Conservation (phyloP, 345 rosid species). For the Isatis tinctoria region DNA sequence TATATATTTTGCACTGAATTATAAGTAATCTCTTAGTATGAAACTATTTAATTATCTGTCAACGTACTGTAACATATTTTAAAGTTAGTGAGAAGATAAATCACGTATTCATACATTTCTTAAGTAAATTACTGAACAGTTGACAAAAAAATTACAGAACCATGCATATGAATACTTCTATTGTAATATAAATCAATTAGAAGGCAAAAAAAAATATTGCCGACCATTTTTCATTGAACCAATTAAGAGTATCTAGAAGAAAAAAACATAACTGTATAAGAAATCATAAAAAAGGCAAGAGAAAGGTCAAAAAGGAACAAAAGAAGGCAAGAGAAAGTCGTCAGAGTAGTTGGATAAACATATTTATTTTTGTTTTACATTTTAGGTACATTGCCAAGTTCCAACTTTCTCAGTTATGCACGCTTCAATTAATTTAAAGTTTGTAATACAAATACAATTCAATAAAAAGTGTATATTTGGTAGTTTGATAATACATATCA, state of each 20-base stretch:
- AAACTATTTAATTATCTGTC: background rate
- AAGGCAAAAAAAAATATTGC: too few species aligned
- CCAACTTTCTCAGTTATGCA: background rate
- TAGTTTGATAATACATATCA: too few species aligned
- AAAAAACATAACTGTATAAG: too few species aligned
- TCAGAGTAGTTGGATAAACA: conserved; percentile 23
- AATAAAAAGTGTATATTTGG: too few species aligned
- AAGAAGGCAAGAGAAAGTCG: background rate
- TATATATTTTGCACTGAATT: background rate
- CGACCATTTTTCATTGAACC: too few species aligned
- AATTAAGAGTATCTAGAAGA: too few species aligned
- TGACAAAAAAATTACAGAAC: too few species aligned
- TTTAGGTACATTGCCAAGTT: conserved; percentile 16
- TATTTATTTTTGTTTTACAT: conserved; percentile 10
- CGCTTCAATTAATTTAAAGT: background rate
- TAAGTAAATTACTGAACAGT: background rate
- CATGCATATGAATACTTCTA: too few species aligned
- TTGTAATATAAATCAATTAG: too few species aligned
- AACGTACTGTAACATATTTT: background rate
- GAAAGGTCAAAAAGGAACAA: too few species aligned
- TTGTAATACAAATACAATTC: background rate
- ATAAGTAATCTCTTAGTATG: background rate
- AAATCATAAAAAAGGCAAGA: too few species aligned
- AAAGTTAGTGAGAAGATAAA: background rate
- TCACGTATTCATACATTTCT: background rate